These are phyloP conservation scores for Vitis vinifera DNA, from an alignment of 164 flowering plant species.

Conservation along the genomic window ASM3070453v1 NC_081811.1:24665501-24666000, in stretches of 20 bases:
- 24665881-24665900: conserved; percentile 21
- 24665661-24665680: conserved; percentile 9
- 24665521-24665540: conserved; percentile 15
- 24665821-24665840: conserved; percentile 9
- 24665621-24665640: background rate
- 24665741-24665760: background rate
- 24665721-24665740: background rate
- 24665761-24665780: background rate
- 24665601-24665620: conserved; percentile 12
- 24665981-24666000: conserved; percentile 33
- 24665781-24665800: conserved; percentile 11
- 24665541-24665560: conserved; percentile 24
- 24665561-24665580: conserved; percentile 14
- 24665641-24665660: background rate
- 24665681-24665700: conserved; percentile 13
- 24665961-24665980: conserved; percentile 21
- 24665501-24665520: conserved; percentile 18
- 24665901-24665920: conserved; percentile 10
- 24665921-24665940: conserved; percentile 23
- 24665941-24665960: conserved; percentile 18
- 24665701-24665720: conserved; percentile 18
- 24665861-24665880: conserved; percentile 35
- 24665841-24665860: conserved; percentile 31
- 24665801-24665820: conserved; percentile 15
- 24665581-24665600: background rate